These are phyloP conservation scores for Ustulina deusta DNA, from an alignment of 2,329 filamentous ascomycete species.

Conservation along the genomic window DNA sequence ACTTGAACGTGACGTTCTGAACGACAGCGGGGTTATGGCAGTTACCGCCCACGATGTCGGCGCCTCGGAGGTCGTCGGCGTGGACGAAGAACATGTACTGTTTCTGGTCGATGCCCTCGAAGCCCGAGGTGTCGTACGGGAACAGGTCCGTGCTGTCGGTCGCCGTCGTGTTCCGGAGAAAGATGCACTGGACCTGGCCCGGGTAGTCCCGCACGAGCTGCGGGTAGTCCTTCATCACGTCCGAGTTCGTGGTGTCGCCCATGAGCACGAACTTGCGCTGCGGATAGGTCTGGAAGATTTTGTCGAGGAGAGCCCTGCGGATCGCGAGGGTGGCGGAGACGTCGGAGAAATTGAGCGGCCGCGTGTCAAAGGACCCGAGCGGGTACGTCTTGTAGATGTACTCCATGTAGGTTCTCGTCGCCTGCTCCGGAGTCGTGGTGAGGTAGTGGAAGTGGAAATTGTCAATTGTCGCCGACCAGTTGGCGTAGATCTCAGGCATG, in stretches of 20 bases:
- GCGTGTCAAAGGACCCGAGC: conserved; percentile 80
- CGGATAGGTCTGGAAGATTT: conserved; percentile 80
- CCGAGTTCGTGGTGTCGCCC: conserved; percentile 80
- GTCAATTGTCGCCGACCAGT: conserved; percentile 75
- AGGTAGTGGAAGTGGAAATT: conserved; percentile 85
- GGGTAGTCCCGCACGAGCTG: conserved; percentile 74
- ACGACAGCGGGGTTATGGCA: conserved; percentile 73
- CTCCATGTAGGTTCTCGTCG: conserved; percentile 82
- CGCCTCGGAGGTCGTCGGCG: conserved; percentile 73
- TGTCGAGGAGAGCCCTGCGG: conserved; percentile 75
- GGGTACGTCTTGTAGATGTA: conserved; percentile 85
- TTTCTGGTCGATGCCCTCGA: conserved; percentile 73
- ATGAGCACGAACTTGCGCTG: conserved; percentile 80
- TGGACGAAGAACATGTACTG: conserved; percentile 85
- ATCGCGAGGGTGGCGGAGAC: conserved; percentile 77
- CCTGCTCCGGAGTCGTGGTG: conserved; percentile 83
- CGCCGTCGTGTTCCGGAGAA: conserved; percentile 78
- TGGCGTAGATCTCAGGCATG: conserved; percentile 83
- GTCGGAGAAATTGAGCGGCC: conserved; percentile 84
- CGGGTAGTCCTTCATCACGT: conserved; percentile 77
- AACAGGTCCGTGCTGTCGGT: conserved; percentile 76
- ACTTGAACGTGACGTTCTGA: conserved; percentile 79
- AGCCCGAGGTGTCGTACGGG: conserved; percentile 80
- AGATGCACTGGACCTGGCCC: conserved; percentile 80
- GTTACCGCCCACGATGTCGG: conserved; percentile 76